Conservation (phyloP, 176 grass and related monocot species). For the Rhynchospora pubera region DNA sequence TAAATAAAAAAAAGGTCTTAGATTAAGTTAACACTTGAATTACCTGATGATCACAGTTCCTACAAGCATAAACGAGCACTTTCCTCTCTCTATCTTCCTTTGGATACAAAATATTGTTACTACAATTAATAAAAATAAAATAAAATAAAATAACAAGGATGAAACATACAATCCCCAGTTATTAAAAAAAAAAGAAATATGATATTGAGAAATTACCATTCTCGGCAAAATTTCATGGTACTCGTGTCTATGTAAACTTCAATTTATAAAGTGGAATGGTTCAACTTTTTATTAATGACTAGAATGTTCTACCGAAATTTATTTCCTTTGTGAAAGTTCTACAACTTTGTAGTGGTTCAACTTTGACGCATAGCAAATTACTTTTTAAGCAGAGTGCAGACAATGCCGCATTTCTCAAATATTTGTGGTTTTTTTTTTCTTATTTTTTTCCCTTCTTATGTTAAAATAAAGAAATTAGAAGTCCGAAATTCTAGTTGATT, state of each 20-base stretch:
- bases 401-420: background rate
- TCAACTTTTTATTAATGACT: background rate
- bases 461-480: background rate
- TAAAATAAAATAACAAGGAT: background rate
- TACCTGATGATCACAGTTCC: constrained; percentile 32
- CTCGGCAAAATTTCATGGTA: constrained; percentile 36
- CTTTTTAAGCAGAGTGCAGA: background rate
- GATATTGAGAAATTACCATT: constrained; percentile 14
- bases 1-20: background rate
- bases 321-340: background rate
- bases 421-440: background rate
- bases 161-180: background rate
- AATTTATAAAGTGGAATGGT: background rate
- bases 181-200: background rate
- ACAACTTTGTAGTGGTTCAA: background rate
- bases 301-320: background rate
- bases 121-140: background rate
- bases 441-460: background rate
- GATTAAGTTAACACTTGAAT: background rate
- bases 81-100: constrained; percentile 30
- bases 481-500: background rate
- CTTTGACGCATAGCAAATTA: background rate
- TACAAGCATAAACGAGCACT: constrained; percentile 29
- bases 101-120: constrained; percentile 35
- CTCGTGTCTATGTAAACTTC: background rate